A percentile compares a stretch with the other conserved stretches of the same genome.
These are phyloP conservation scores for Dictyophora rubrovolvata DNA, from an alignment of 768 basidiomycete genomes.

Conservation along the genomic window DNA sequence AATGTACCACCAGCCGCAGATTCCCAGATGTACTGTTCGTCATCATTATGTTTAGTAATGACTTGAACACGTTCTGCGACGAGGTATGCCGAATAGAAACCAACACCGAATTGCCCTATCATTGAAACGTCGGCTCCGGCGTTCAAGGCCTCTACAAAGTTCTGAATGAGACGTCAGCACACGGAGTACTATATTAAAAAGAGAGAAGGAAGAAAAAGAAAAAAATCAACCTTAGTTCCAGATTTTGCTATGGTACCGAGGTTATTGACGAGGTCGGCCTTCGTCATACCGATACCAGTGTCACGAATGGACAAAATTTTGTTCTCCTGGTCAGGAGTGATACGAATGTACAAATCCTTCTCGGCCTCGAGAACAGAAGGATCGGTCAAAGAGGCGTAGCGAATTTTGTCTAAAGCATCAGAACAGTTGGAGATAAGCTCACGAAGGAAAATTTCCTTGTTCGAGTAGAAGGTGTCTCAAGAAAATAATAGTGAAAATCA, in stretches of 20 bases:
- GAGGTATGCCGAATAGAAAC: constrained; percentile 99
- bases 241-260: constrained; percentile 94
- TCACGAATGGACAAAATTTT: constrained; percentile 87
- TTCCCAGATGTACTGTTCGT: constrained; percentile 99
- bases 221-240: constrained; percentile 63
- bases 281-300: constrained; percentile 99
- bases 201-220: neutral
- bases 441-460: constrained; percentile 99
- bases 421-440: constrained; percentile 96
- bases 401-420: constrained; percentile 98
- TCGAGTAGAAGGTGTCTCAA: constrained; percentile 98
- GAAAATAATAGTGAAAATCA: constrained; percentile 1
- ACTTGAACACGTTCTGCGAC: constrained; percentile 98
- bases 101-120: constrained; percentile 99
- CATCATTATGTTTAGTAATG: constrained; percentile 99
- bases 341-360: constrained; percentile 91
- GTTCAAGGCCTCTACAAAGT: constrained; percentile 95
- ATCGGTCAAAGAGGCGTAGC: constrained; percentile 93
- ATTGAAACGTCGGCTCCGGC: constrained; percentile 88
- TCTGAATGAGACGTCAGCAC: neutral
- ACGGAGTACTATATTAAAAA: neutral
- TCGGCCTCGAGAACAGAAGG: constrained; percentile 79
- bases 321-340: constrained; percentile 93
- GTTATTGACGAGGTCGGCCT: constrained; percentile 99
- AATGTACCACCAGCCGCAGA: constrained; percentile 99